Evolutionary conservation across 129 eudicot species (phyloP).

Genomic region (Solidago caesia): DNA sequence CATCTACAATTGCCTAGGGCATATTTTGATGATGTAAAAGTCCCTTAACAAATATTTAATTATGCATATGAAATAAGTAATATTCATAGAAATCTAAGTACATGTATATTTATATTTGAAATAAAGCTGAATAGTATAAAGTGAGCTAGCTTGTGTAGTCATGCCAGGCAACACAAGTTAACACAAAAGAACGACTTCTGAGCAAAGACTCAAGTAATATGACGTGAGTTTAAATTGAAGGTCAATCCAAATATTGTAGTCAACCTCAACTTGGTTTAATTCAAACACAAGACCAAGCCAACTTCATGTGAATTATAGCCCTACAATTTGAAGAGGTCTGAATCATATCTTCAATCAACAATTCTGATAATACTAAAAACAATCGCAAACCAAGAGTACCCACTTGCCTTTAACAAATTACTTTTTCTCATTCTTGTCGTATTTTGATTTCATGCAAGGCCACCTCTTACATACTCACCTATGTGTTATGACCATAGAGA

Average conservation of each 20-base stretch:
- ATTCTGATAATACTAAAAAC: neutral
- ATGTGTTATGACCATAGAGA: neutral
- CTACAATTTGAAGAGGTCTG: neutral
- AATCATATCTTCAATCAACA: neutral
- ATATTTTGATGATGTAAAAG: neutral
- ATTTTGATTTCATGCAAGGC: conserved; percentile 10
- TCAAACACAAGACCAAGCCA: neutral
- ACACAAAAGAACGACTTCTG: neutral
- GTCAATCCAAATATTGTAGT: neutral
- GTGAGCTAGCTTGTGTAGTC: neutral
- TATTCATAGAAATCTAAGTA: neutral
- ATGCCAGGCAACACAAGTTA: neutral
- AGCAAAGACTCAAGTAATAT: neutral
- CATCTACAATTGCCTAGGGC: neutral
- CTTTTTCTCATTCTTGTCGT: neutral
- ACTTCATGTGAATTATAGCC: neutral
- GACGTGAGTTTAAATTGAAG: neutral
- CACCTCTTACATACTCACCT: neutral
- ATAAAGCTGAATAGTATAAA: neutral
- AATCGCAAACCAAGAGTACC: conserved; percentile 4
- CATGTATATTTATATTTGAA: neutral
- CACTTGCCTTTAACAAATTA: neutral
- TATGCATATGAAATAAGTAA: neutral
- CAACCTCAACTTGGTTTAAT: neutral
- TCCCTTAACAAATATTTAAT: too few species aligned